These are phyloP conservation scores for Blumeria hordei DNA, from an alignment of 2,329 filamentous ascomycete species.

Conservation along the genomic window DNA sequence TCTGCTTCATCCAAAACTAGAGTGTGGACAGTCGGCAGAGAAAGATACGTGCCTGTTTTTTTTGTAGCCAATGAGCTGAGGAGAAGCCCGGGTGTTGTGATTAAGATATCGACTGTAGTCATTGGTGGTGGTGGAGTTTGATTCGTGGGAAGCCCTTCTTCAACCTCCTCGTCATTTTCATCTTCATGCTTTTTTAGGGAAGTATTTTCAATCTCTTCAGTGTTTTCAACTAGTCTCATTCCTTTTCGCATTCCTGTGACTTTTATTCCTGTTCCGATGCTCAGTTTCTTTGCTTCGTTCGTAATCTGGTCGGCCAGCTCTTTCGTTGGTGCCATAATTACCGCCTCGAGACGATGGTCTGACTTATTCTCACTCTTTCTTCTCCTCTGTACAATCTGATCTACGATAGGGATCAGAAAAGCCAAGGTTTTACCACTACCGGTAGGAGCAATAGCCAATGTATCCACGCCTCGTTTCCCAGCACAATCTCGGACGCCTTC, in stretches of 20 bases:
- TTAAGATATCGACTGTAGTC: constrained; percentile 54
- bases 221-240: constrained; percentile 35
- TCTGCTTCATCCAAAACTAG: constrained; percentile 86
- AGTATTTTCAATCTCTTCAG: constrained; percentile 11
- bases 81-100: constrained; percentile 58
- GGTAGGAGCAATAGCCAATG: constrained; percentile 76
- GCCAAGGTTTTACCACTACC: constrained; percentile 92
- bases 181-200: constrained; percentile 15
- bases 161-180: constrained; percentile 16
- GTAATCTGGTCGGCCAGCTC: constrained; percentile 61
- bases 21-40: constrained; percentile 42
- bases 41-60: constrained; percentile 17
- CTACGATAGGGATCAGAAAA: constrained; percentile 70
- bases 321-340: constrained; percentile 57
- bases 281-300: constrained; percentile 67
- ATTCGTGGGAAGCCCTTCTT: constrained; percentile 14
- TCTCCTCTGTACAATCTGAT: constrained; percentile 39
- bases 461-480: constrained; percentile 29
- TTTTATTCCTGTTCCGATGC: constrained; percentile 51
- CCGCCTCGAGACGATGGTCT: constrained; percentile 32
- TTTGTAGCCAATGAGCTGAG: constrained; percentile 42
- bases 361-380: constrained; percentile 17
- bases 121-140: constrained; percentile 20
- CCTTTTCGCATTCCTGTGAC: constrained; percentile 68
- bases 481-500: constrained; percentile 15